phyloP scores from a whole-genome alignment of 768 basidiomycete genomes.

The Pisolithus orientalis region DNA sequence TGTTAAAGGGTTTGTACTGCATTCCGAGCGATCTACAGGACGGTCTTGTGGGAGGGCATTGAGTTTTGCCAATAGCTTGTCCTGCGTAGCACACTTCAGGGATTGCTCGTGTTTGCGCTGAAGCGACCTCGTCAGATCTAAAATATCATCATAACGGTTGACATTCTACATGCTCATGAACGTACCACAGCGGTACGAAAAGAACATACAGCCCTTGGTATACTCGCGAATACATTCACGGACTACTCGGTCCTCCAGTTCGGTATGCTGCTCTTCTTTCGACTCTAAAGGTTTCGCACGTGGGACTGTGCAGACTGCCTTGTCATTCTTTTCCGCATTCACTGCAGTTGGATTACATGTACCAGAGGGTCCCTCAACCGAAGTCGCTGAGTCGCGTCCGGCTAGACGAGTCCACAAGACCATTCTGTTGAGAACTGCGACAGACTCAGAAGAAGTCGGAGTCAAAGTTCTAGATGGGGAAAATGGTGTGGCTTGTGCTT shows the following conservation, averaged over 20 bases:
- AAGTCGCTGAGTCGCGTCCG: slow-evolving; percentile 31
- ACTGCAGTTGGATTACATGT: slow-evolving; percentile 38
- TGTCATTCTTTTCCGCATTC: slow-evolving; percentile 37
- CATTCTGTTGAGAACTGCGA: slow-evolving; percentile 55
- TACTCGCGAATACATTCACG: slow-evolving; percentile 73
- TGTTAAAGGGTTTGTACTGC: slow-evolving; percentile 44
- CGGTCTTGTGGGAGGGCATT: slow-evolving; percentile 40
- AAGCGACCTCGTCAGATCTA: slow-evolving; percentile 79
- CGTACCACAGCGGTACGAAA: slow-evolving; percentile 79
- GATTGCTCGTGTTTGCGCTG: slow-evolving; percentile 73
- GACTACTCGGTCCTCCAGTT: slow-evolving; percentile 80
- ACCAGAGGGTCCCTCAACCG: slow-evolving; percentile 5
- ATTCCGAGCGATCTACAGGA: slow-evolving; percentile 19
- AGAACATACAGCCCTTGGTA: slow-evolving; percentile 85
- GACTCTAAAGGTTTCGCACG: slow-evolving; percentile 52
- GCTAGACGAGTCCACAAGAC: slow-evolving; percentile 72
- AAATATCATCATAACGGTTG: neutral
- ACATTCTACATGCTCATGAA: neutral
- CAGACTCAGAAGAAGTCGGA: slow-evolving; percentile 46
- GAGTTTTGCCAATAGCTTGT: slow-evolving; percentile 55
- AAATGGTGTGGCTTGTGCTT: slow-evolving; percentile 11
- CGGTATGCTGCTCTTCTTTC: slow-evolving; percentile 59
- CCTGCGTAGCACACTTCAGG: slow-evolving; percentile 49
- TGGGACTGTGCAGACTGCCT: slow-evolving; percentile 53
- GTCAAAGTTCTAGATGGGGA: slow-evolving; percentile 49